Evolutionary conservation across 768 basidiomycete species (phyloP).

Genomic region (Hypholoma fasciculare): DNA sequence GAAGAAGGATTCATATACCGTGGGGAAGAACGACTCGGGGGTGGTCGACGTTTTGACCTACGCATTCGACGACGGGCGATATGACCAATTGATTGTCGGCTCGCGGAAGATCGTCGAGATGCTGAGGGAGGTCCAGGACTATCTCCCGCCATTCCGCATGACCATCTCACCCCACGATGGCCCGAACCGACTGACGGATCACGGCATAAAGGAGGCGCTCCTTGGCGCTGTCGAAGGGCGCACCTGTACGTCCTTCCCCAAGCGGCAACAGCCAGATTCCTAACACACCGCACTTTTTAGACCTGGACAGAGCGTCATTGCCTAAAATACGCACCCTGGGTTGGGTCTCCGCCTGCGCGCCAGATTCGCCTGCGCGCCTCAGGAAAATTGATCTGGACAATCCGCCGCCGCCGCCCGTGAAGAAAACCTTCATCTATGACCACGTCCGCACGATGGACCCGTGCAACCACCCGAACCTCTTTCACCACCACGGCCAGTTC

Average conservation of each 20-base stretch:
- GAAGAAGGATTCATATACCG: slow-evolving; percentile 40
- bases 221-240: slow-evolving; percentile 27
- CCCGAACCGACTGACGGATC: slow-evolving; percentile 38
- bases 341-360: slow-evolving; percentile 42
- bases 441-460: slow-evolving; percentile 50
- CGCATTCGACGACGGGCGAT: slow-evolving; percentile 34
- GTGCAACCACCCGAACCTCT: slow-evolving; percentile 43
- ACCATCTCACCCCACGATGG: slow-evolving; percentile 46
- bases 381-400: slow-evolving; percentile 32
- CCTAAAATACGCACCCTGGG: slow-evolving; percentile 32
- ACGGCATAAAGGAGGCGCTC: slow-evolving; percentile 27
- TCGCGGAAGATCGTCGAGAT: slow-evolving; percentile 33
- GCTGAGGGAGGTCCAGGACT: slow-evolving; percentile 36
- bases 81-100: slow-evolving; percentile 34
- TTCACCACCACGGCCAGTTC: slow-evolving; percentile 53
- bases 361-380: slow-evolving; percentile 36
- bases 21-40: slow-evolving; percentile 34
- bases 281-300: slow-evolving; percentile 12
- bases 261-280: background rate
- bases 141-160: slow-evolving; percentile 45
- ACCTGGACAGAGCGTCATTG: slow-evolving; percentile 27
- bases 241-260: slow-evolving; percentile 22
- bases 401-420: slow-evolving; percentile 28
- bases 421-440: slow-evolving; percentile 51
- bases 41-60: slow-evolving; percentile 31